These are phyloP conservation scores for Pseudopediastrum boryanum DNA, from an alignment of 139 green algal genomes.

Conservation along the genomic window DNA sequence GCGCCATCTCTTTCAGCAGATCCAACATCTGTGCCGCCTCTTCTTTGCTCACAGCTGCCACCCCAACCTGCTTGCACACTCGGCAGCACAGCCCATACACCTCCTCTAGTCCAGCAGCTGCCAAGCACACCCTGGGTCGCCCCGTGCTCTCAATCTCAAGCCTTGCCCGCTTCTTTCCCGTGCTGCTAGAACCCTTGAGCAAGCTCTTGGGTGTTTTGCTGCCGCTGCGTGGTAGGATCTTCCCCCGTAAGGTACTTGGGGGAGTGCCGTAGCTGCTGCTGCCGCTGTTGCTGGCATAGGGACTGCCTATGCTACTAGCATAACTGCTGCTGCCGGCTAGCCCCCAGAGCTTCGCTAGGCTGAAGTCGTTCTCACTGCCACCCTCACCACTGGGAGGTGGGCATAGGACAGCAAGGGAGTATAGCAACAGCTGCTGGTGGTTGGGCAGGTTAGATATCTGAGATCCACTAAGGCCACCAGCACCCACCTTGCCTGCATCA, in stretches of 20 bases:
- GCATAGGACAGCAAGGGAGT: conserved; percentile 32
- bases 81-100: conserved; percentile 24
- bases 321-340: background rate
- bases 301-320: background rate
- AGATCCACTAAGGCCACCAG: conserved; percentile 13
- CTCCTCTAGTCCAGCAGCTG: conserved; percentile 13
- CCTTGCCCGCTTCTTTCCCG: background rate
- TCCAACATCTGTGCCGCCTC: conserved; percentile 29
- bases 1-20: conserved; percentile 27
- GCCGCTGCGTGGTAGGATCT: no score
- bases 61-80: conserved; percentile 32
- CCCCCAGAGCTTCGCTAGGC: background rate
- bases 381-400: background rate
- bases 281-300: background rate
- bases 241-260: no score
- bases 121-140: conserved; percentile 24
- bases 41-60: background rate
- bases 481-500: conserved; percentile 3
- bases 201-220: no score
- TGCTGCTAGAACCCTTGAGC: no score
- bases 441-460: conserved; percentile 37
- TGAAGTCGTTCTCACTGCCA: background rate
- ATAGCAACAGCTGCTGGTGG: conserved; percentile 42
- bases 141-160: background rate
- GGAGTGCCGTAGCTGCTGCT: conserved; percentile 13